phyloP scores from a whole-genome alignment of 2,329 filamentous ascomycete species.

The Aspergillus udagawae region DNA sequence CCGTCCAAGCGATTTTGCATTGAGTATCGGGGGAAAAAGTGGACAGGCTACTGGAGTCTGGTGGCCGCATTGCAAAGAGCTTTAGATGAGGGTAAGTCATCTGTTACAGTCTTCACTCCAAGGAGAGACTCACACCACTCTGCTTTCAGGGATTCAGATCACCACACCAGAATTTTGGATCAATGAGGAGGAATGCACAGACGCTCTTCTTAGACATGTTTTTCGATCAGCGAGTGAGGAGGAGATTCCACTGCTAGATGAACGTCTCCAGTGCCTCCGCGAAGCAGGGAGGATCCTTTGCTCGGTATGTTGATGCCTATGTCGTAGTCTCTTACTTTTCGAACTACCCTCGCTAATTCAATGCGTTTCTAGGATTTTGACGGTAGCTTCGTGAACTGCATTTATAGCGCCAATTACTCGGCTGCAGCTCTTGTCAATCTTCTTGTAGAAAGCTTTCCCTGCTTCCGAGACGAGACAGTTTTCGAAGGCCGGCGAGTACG shows the following conservation, averaged over 20 bases:
- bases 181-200: conserved; percentile 68
- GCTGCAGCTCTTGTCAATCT: conserved; percentile 83
- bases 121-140: not conserved
- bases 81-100: conserved; percentile 70
- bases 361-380: conserved; percentile 60
- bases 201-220: conserved; percentile 68
- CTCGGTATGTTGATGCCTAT: conserved; percentile 51
- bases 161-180: conserved; percentile 86
- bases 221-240: conserved; percentile 86
- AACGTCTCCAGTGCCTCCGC: conserved; percentile 73
- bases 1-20: conserved; percentile 71
- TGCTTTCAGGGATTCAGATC: conserved; percentile 68
- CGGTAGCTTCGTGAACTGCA: conserved; percentile 68
- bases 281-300: conserved; percentile 79
- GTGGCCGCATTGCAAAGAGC: conserved; percentile 84
- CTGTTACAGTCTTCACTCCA: conserved; percentile 5
- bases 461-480: conserved; percentile 75
- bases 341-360: conserved; percentile 4
- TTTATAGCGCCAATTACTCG: conserved; percentile 70
- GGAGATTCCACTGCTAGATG: conserved; percentile 75
- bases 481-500: conserved; percentile 75
- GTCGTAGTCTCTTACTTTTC: not conserved
- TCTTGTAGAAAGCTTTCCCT: conserved; percentile 74
- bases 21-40: conserved; percentile 72
- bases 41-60: conserved; percentile 95